Base-by-base conservation (phyloP, 2,329 filamentous ascomycete genomes). In the Reticulascus tulasneorum region DNA sequence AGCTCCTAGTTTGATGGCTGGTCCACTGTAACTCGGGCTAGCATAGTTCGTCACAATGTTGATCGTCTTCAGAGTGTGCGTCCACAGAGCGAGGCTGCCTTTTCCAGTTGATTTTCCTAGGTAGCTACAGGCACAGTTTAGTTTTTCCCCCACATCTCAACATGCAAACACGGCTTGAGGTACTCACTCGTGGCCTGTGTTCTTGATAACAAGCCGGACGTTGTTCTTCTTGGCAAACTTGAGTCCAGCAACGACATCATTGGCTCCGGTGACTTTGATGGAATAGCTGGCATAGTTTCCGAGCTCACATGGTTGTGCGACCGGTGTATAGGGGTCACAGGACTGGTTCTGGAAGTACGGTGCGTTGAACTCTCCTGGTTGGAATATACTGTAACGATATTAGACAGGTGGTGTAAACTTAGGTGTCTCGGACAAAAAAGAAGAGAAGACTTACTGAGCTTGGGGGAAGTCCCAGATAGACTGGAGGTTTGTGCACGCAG, bases 1-100 rank as follows among this genome's bases (percentile, higher is more conserved):
- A 5, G 76, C 68, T 4, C 69, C 73, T 19, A 80, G 48, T 22
- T 64, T 73, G 16, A 77, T 56, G 0, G 74, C 73, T 16, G 59
- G 60, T 10, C 76, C 75, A 2, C 41, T 53, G 51, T 79, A 82
- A 25, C 57, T 17, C 7, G 24, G 37, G 7, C 40, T 33, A 6
- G 28, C 37, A 36, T 37, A 42, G 24, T 42, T 37, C 9, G n/a
- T 11, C 28, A 35, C 23, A 20, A 28, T 23, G 10, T 22, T 21
- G 9, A 16, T 35, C 13, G 24, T 9, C 40, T 66, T 62, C 12
- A 67, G 47, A 37, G 62, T 52, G 36, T 63, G 56, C 16, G 56
- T 66, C 64, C 62, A 65, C 2, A 68, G 38, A 3, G 51, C 46
- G 3, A 69, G 50, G 2, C 54, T 47, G 1, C 61, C 59, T 1